Evolutionary conservation across 208 protist genomes (phyloP).

Genomic region (Zelonia costaricensis): DNA sequence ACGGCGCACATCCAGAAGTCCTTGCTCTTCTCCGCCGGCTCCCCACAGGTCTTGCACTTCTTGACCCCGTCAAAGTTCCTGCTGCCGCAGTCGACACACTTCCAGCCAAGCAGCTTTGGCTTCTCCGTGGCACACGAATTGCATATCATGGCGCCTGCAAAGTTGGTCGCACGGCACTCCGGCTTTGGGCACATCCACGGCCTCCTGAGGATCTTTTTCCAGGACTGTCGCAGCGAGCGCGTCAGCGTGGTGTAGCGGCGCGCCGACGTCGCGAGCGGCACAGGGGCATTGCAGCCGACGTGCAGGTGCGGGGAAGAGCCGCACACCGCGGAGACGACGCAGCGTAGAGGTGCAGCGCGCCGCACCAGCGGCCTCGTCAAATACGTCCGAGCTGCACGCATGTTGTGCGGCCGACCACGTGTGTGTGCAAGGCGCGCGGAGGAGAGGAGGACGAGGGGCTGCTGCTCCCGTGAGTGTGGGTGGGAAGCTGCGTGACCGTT

Average conservation of each 20-base stretch:
- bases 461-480: too few species aligned
- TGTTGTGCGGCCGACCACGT: too few species aligned
- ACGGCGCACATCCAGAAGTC: slow-evolving; percentile 86
- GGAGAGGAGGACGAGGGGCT: too few species aligned
- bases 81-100: slow-evolving; percentile 66
- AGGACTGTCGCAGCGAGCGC: slow-evolving; percentile 52
- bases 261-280: neutral
- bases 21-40: slow-evolving; percentile 36
- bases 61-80: slow-evolving; percentile 78
- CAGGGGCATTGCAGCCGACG: too few species aligned
- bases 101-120: slow-evolving; percentile 71
- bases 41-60: slow-evolving; percentile 67
- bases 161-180: slow-evolving; percentile 66
- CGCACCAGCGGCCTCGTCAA: too few species aligned
- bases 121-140: slow-evolving; percentile 59
- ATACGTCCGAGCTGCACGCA: too few species aligned
- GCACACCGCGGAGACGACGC: too few species aligned
- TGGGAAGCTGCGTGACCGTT: too few species aligned
- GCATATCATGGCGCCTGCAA: slow-evolving; percentile 29
- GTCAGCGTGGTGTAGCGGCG: slow-evolving; percentile 22
- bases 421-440: too few species aligned
- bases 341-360: too few species aligned
- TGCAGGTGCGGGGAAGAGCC: too few species aligned
- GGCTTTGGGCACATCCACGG: slow-evolving; percentile 84
- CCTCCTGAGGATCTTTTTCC: slow-evolving; percentile 42